Conservation (phyloP, 192 early-diverging fungal genomes). For the Umbelopsis isabellina region DNA sequence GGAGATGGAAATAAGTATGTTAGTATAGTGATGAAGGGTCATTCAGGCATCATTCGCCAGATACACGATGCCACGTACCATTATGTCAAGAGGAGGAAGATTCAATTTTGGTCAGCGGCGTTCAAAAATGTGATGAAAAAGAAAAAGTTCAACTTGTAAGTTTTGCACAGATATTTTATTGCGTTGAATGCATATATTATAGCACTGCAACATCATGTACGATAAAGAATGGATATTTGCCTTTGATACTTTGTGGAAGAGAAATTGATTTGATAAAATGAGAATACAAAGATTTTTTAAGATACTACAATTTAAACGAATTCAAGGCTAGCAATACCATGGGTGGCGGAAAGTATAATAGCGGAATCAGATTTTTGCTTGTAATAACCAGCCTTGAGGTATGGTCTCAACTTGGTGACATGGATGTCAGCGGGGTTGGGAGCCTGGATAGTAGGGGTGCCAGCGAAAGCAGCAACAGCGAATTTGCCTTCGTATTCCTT, state of each 20-base stretch:
- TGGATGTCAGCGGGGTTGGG: constrained; percentile 38
- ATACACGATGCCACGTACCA: background rate
- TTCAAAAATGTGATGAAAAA: too few species aligned
- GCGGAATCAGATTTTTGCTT: constrained; percentile 21
- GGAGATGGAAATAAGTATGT: background rate
- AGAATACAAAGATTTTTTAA: too few species aligned
- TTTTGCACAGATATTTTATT: too few species aligned
- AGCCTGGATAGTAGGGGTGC: constrained; percentile 23
- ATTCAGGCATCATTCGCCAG: background rate
- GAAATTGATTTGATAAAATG: too few species aligned
- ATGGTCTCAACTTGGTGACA: constrained; percentile 33
- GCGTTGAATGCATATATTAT: too few species aligned
- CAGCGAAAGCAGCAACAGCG: constrained; percentile 3
- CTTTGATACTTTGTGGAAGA: too few species aligned
- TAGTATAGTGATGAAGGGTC: too few species aligned
- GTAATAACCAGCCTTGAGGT: constrained; percentile 31
- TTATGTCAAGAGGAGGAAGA: too few species aligned
- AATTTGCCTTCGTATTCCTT: constrained; percentile 31
- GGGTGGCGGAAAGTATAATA: constrained; percentile 21
- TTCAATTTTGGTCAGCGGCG: too few species aligned
- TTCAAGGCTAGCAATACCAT: constrained; percentile 23
- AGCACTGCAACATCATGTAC: too few species aligned
- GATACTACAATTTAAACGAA: constrained; percentile 20
- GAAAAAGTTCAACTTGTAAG: too few species aligned
- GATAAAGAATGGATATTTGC: too few species aligned